phyloP scores from a whole-genome alignment of 202 grass and related monocot genomes.

The Elaeis oleifera region DNA sequence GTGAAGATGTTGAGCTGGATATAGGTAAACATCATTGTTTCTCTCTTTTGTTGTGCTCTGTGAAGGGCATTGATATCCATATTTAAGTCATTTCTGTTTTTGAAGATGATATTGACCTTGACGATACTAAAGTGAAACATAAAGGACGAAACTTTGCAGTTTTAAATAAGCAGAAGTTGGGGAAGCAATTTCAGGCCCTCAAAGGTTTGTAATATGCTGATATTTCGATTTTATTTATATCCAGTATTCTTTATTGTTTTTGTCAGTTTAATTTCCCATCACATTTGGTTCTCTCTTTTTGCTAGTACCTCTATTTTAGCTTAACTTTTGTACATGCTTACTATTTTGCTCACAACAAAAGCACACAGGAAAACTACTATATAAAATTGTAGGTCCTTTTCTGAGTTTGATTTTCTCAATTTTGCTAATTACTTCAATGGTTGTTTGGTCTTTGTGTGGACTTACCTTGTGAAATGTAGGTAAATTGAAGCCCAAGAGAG shows the following conservation, averaged over 20 bases:
- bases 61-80: slow-evolving; percentile 16
- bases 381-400: too few species aligned
- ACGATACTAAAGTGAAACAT: slow-evolving; percentile 63
- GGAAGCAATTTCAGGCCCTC: slow-evolving; percentile 67
- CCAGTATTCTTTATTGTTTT: too few species aligned
- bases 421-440: too few species aligned
- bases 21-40: slow-evolving; percentile 63
- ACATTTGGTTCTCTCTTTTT: too few species aligned
- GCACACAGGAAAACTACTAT: too few species aligned
- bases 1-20: slow-evolving; percentile 50
- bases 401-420: too few species aligned
- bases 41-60: slow-evolving; percentile 2
- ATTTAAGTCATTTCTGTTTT: slow-evolving; percentile 13
- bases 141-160: slow-evolving; percentile 72
- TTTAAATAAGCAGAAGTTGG: slow-evolving; percentile 72
- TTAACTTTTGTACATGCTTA: too few species aligned
- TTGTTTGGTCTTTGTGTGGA: too few species aligned
- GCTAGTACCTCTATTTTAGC: too few species aligned
- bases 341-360: too few species aligned
- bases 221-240: too few species aligned
- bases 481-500: slow-evolving; percentile 69
- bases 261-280: too few species aligned
- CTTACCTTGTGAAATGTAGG: slow-evolving; percentile 28
- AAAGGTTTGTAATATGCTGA: slow-evolving; percentile 48
- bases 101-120: slow-evolving; percentile 94